phyloP scores from a whole-genome alignment of 2,329 filamentous ascomycete genomes.

The Epichloe brachyelytri region DNA sequence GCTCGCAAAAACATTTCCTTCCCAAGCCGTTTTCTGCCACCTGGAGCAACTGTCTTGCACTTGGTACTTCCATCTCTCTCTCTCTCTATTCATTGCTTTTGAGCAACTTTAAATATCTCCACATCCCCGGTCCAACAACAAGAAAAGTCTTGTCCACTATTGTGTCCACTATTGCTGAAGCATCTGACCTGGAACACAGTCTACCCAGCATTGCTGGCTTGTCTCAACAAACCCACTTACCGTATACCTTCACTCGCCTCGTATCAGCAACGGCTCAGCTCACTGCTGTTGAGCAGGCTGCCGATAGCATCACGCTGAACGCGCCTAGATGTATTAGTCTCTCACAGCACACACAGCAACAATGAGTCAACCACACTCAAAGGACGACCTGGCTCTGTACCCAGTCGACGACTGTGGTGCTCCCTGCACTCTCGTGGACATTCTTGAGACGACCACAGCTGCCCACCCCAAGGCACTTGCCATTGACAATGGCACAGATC shows the following conservation, averaged over 20 bases:
- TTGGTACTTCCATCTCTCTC: background rate
- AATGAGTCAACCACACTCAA: conserved; percentile 3
- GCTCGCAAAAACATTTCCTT: background rate
- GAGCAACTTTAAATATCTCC: background rate
- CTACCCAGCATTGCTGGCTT: background rate
- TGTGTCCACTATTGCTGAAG: background rate
- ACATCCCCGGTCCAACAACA: background rate
- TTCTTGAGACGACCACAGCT: conserved; percentile 6
- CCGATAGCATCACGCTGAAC: background rate
- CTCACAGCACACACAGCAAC: background rate
- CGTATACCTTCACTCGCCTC: background rate
- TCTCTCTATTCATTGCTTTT: background rate
- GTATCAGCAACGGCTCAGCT: background rate
- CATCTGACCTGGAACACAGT: background rate
- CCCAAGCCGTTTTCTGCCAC: background rate
- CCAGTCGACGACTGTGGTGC: conserved; percentile 1
- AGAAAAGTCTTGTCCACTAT: background rate
- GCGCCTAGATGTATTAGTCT: conserved; percentile 1
- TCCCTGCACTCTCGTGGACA: conserved; percentile 10
- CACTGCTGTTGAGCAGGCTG: background rate
- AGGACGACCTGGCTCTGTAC: conserved; percentile 6
- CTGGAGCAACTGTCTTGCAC: background rate
- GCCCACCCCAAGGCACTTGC: conserved; percentile 6
- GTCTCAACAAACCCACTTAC: background rate
- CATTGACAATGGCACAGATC: conserved; percentile 8